Evolutionary conservation across 2,329 filamentous ascomycete genomes (phyloP).

Genomic region (Rasamsonia emersonii): DNA sequence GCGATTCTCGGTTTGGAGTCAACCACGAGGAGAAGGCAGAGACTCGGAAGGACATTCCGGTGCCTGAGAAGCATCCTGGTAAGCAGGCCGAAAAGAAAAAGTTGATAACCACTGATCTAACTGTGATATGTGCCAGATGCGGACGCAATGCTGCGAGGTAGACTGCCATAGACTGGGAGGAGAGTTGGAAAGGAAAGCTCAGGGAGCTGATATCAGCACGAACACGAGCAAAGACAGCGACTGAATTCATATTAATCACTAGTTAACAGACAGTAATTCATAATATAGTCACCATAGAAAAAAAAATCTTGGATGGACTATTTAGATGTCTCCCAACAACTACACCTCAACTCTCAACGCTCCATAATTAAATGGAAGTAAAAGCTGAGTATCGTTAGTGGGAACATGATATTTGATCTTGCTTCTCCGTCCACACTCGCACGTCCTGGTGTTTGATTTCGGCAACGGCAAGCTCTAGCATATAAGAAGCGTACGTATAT

Average conservation of each 20-base stretch:
- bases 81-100: no score
- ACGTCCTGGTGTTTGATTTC: slow-evolving; percentile 40
- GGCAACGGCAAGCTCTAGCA: slow-evolving; percentile 50
- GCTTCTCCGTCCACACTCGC: slow-evolving; percentile 52
- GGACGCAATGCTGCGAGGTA: slow-evolving; percentile 7
- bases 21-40: slow-evolving; percentile 45
- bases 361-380: slow-evolving; percentile 39
- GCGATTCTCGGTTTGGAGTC: slow-evolving; percentile 47
- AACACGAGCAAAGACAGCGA: no score
- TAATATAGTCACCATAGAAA: neutral
- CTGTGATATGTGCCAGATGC: slow-evolving; percentile 3
- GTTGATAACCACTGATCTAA: no score
- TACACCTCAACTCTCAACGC: slow-evolving; percentile 32
- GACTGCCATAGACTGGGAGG: neutral
- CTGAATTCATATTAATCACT: no score
- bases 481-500: slow-evolving; percentile 35
- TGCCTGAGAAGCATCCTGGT: slow-evolving; percentile 26
- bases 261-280: no score
- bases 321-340: slow-evolving; percentile 36
- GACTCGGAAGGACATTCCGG: slow-evolving; percentile 43
- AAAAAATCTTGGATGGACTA: neutral
- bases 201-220: no score
- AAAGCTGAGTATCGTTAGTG: slow-evolving; percentile 30
- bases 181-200: no score
- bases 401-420: slow-evolving; percentile 38